Evolutionary conservation across 1,284 basidiomycete species (phyloP), one percentile per base, ranked within the genome.

Genomic region (Apiotrichum sp.): DNA sequence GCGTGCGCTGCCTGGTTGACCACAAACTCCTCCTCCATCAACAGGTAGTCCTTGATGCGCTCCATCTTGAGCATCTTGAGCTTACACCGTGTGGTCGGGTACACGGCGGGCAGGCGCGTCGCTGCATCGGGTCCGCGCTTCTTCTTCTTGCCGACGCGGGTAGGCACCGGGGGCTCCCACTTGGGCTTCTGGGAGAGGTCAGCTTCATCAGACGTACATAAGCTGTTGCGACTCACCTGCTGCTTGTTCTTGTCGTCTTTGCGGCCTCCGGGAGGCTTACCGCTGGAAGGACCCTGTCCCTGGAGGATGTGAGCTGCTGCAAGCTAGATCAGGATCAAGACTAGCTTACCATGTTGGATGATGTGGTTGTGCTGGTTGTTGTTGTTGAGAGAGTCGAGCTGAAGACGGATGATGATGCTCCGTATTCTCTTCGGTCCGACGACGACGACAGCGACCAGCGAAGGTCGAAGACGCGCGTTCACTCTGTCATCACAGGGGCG

Each of bases 131-230:
- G 95, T 31, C 96, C 96, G 62, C 86, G 84, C 80, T 88, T 87
- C 81, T 89, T 87, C 77, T 85, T 88, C 84, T 95, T 96, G 55
- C 96, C 96, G 38, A 98, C 90, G 56, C 93, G 88, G 39, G 96
- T 98, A 10, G 96, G 95, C 52, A 98, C 84, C 62, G 96, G 96
- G 10, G 96, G 93, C 76, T 98, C 96, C 93, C 95, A 99, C 80
- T 98, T 97, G 35, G 72, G 65, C 54, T 84, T 95, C 92, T 68
- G 31, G 41, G 50, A 49, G 56, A 56, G 44, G 52, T 48, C 44
- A 22, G 29, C 36, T 38, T 14, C 10, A 14, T 38, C 50, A 36
- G 16, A 48, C 22, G 31, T 22, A 11, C 29, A 29, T n/a, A 10
- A 43, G 36, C 14, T 4, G 10, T 9, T 29, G 4, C 4, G 11